phyloP scores from a whole-genome alignment of 768 basidiomycete species.

The Leccinellum albellum region DNA sequence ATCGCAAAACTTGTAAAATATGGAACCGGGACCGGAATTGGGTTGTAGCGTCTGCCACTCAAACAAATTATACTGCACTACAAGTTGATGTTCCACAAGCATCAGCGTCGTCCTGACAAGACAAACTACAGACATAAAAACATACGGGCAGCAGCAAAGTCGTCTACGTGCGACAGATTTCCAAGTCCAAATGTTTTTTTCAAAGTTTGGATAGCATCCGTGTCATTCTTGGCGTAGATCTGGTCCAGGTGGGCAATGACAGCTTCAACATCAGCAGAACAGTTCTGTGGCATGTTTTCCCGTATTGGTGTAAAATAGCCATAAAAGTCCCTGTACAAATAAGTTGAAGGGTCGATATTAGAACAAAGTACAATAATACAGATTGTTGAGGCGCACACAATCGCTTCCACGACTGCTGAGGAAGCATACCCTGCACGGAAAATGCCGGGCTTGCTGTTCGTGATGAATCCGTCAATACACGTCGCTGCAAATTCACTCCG shows the following conservation, averaged over 20 bases:
- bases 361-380: not conserved
- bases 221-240: conserved; percentile 45
- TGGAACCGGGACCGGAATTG: conserved; percentile 37
- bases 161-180: conserved; percentile 56
- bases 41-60: conserved; percentile 68
- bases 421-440: conserved; percentile 44
- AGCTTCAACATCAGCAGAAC: conserved; percentile 66
- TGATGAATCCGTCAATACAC: not conserved
- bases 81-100: conserved; percentile 24
- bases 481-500: not conserved
- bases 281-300: conserved; percentile 65
- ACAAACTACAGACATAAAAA: not conserved
- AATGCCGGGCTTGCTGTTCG: conserved; percentile 35
- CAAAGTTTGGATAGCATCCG: conserved; percentile 46
- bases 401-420: conserved; percentile 45
- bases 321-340: conserved; percentile 19
- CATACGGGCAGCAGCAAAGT: conserved; percentile 57
- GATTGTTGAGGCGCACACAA: conserved; percentile 30
- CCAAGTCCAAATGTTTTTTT: conserved; percentile 60
- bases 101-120: not conserved
- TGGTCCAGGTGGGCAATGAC: conserved; percentile 60
- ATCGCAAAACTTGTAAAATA: conserved; percentile 40
- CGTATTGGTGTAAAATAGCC: conserved; percentile 71
- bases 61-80: conserved; percentile 51
- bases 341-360: not conserved